These are phyloP conservation scores for Talaromyces albobiverticillius DNA, from an alignment of 2,329 filamentous ascomycete genomes.

Conservation along the genomic window DNA sequence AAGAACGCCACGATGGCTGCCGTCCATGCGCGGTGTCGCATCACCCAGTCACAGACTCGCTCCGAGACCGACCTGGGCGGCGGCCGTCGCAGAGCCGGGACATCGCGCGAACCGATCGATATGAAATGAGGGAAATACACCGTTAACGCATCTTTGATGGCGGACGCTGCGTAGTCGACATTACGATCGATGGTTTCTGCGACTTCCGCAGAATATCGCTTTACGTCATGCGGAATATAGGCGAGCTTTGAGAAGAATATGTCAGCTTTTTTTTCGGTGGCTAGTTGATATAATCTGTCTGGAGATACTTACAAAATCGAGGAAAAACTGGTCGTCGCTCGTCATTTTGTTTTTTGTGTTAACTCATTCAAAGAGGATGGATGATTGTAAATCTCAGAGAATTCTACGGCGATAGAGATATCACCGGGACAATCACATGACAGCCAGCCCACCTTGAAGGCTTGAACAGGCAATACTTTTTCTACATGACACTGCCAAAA, in stretches of 20 bases:
- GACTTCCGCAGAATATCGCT: conserved; percentile 67
- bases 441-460: too few relatives aligned
- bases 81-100: conserved; percentile 26
- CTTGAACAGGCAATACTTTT: too few relatives aligned
- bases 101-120: conserved; percentile 48
- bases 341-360: conserved; percentile 58
- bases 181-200: conserved; percentile 78
- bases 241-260: conserved; percentile 45
- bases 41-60: conserved; percentile 67
- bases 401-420: conserved; percentile 3
- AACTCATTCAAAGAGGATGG: background rate
- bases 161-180: conserved; percentile 71
- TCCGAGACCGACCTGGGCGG: conserved; percentile 48
- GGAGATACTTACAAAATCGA: conserved; percentile 65
- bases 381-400: background rate
- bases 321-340: conserved; percentile 73
- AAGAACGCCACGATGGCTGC: conserved; percentile 68
- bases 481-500: too few relatives aligned
- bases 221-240: conserved; percentile 63
- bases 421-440: conserved; percentile 5
- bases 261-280: background rate
- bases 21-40: conserved; percentile 68
- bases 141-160: conserved; percentile 67
- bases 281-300: too few relatives aligned
- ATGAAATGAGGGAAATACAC: conserved; percentile 66